phyloP scores from a whole-genome alignment of 2,329 filamentous ascomycete species.

The Colletotrichum falcatum region DNA sequence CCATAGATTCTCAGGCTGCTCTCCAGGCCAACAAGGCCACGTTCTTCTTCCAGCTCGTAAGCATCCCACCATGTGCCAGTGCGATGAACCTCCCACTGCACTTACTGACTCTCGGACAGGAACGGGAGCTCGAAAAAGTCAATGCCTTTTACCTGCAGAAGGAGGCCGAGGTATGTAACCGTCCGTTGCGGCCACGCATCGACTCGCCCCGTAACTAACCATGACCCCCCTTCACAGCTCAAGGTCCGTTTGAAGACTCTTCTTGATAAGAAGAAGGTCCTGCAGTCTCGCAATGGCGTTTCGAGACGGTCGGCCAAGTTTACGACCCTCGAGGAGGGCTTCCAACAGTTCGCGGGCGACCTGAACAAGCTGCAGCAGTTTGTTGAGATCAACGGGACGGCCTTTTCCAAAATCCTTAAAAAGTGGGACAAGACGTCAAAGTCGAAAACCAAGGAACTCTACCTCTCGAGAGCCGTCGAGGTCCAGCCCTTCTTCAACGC shows the following conservation, averaged over 20 bases:
- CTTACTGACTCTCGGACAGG: slow-evolving; percentile 70
- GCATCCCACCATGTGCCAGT: slow-evolving; percentile 47
- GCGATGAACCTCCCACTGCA: slow-evolving; percentile 41
- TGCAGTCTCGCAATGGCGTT: slow-evolving; percentile 78
- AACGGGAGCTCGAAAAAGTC: slow-evolving; percentile 97
- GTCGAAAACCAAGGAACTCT: slow-evolving; percentile 97
- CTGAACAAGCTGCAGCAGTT: slow-evolving; percentile 98
- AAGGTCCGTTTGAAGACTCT: slow-evolving; percentile 93
- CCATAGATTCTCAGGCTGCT: slow-evolving; percentile 83
- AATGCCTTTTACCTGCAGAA: slow-evolving; percentile 98
- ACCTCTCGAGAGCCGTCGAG: slow-evolving; percentile 94
- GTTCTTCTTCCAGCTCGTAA: slow-evolving; percentile 97
- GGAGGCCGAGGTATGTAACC: slow-evolving; percentile 83
- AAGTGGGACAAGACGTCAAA: slow-evolving; percentile 99
- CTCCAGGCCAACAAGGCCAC: slow-evolving; percentile 97
- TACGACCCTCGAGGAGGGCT: slow-evolving; percentile 93
- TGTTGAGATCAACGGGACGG: slow-evolving; percentile 96
- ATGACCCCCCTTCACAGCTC: slow-evolving; percentile 68
- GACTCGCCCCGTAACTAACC: slow-evolving; percentile 9
- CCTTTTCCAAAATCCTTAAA: slow-evolving; percentile 98
- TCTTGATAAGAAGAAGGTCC: slow-evolving; percentile 92
- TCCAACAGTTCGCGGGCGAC: slow-evolving; percentile 96
- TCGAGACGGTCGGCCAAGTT: slow-evolving; percentile 94
- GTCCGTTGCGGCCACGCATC: slow-evolving; percentile 8
- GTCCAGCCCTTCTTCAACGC: slow-evolving; percentile 99